Evolutionary conservation across 306 rosid species (phyloP).

Genomic region (Begonia fuchsioides): DNA sequence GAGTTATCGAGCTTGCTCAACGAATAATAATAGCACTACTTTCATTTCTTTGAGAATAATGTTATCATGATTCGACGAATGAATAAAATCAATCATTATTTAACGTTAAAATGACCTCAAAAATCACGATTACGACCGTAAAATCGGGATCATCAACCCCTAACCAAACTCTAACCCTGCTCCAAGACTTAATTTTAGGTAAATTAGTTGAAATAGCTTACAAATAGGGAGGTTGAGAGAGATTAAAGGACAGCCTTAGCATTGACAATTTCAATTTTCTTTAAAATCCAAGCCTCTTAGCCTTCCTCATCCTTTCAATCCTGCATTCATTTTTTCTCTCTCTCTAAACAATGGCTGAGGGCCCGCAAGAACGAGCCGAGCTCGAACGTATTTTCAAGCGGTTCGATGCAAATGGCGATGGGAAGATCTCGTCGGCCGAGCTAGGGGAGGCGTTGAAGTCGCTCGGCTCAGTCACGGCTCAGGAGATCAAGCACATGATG

Average conservation of each 20-base stretch:
- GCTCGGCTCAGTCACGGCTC: constrained; percentile 38
- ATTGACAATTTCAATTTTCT: constrained; percentile 3
- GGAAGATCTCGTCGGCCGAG: constrained; percentile 52
- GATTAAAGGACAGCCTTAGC: constrained; percentile 26
- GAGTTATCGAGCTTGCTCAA: too few relatives aligned
- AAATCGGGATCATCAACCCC: too few relatives aligned
- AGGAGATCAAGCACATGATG: constrained; percentile 65
- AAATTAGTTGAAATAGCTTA: constrained; percentile 9
- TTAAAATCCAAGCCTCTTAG: constrained; percentile 12
- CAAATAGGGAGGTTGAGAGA: constrained; percentile 9
- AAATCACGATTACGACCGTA: too few relatives aligned
- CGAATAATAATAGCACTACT: too few relatives aligned
- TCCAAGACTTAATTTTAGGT: constrained; percentile 3
- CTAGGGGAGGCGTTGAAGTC: constrained; percentile 52
- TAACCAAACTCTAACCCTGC: constrained; percentile 1
- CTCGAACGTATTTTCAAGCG: constrained; percentile 51
- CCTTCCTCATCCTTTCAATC: constrained; percentile 1
- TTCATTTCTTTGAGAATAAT: too few relatives aligned
- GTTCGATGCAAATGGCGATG: constrained; percentile 54
- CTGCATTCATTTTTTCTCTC: constrained; percentile 7
- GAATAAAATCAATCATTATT: too few relatives aligned
- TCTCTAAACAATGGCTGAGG: constrained; percentile 25
- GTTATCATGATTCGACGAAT: too few relatives aligned
- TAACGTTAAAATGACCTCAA: too few relatives aligned
- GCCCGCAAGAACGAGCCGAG: constrained; percentile 29